These are phyloP conservation scores for Flagelloscypha sp. DNA, from an alignment of 768 basidiomycete genomes.

Conservation along the genomic window DNA sequence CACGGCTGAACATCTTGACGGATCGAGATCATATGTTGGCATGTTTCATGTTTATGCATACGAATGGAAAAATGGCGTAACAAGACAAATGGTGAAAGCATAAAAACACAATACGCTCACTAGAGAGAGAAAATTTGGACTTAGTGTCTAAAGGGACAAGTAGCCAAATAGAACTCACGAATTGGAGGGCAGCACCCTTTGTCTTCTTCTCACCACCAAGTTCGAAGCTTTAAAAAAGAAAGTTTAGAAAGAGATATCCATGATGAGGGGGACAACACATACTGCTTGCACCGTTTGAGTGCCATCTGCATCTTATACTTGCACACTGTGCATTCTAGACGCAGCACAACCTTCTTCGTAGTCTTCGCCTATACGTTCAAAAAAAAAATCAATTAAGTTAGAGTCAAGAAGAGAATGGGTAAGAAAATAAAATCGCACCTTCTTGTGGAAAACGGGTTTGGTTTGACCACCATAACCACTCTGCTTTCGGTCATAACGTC, in stretches of 20 bases:
- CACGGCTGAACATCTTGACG: too few relatives aligned
- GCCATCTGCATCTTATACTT: conserved; percentile 97
- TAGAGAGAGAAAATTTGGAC: too few relatives aligned
- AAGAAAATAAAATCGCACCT: conserved; percentile 42
- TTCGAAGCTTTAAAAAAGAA: conserved; percentile 65
- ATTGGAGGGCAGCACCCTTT: conserved; percentile 90
- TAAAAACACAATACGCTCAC: too few relatives aligned
- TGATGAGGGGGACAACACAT: conserved; percentile 23
- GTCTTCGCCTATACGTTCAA: conserved; percentile 71
- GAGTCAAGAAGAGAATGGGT: neutral
- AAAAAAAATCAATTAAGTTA: neutral
- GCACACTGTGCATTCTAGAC: conserved; percentile 96
- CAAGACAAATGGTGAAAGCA: too few relatives aligned
- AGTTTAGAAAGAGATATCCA: neutral
- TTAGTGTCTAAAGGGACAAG: too few relatives aligned
- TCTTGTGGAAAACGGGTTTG: conserved; percentile 99
- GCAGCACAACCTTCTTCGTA: conserved; percentile 98
- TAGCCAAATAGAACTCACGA: conserved; percentile 67
- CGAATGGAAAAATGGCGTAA: too few relatives aligned
- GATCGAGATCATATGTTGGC: too few relatives aligned
- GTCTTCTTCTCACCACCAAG: conserved; percentile 99
- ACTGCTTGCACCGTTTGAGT: conserved; percentile 99
- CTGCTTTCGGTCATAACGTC: conserved; percentile 99
- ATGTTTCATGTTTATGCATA: too few relatives aligned
- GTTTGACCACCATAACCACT: conserved; percentile 99